Conservation (phyloP, 108 stramenopile species). For the Conticribra weissflogii region DNA sequence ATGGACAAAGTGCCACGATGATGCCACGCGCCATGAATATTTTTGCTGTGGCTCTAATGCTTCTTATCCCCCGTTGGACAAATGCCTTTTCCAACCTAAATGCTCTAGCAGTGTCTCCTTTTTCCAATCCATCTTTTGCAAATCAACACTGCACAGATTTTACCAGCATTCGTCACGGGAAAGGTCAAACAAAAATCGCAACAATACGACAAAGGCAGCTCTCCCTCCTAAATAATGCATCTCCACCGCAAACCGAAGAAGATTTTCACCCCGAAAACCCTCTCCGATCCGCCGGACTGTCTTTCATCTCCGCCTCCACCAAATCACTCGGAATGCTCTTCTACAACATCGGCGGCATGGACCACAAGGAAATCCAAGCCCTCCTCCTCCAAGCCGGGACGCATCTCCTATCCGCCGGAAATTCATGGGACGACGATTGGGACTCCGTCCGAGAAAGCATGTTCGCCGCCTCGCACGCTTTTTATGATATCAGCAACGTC, state of each 20-base stretch:
- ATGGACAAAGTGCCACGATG: too few species aligned
- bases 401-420: constrained; percentile 32
- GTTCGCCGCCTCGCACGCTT: constrained; percentile 25
- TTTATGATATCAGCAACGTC: constrained; percentile 44
- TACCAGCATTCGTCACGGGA: too few species aligned
- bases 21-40: too few species aligned
- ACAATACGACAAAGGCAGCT: too few species aligned
- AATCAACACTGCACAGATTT: too few species aligned
- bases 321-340: constrained; percentile 52
- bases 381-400: constrained; percentile 33
- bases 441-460: constrained; percentile 26
- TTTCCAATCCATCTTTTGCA: too few species aligned
- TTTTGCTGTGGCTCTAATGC: too few species aligned
- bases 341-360: constrained; percentile 54
- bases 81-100: too few species aligned
- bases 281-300: constrained; percentile 44
- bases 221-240: too few species aligned
- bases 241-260: not conserved
- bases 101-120: too few species aligned
- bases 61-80: too few species aligned
- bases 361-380: constrained; percentile 55
- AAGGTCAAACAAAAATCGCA: too few species aligned
- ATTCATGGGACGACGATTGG: constrained; percentile 37
- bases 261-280: constrained; percentile 14
- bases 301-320: constrained; percentile 50